phyloP scores from a whole-genome alignment of 1,139 yeast genomes.

The Suhomyces bolitotheri region DNA sequence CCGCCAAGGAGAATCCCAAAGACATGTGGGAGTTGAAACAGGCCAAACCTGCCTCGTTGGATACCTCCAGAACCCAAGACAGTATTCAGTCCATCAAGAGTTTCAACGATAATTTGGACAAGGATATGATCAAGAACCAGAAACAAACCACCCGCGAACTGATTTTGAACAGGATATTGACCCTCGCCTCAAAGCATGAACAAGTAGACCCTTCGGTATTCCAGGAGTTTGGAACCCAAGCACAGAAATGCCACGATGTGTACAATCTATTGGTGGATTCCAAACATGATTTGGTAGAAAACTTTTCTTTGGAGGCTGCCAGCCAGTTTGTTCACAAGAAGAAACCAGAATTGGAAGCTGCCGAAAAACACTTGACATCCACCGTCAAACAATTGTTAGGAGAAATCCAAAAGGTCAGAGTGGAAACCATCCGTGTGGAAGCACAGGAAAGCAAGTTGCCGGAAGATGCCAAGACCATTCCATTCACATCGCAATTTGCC shows the following conservation, averaged over 20 bases:
- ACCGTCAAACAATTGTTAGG: conserved; percentile 55
- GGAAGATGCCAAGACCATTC: conserved; percentile 31
- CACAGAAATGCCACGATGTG: conserved; percentile 34
- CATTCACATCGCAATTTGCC: conserved; percentile 61
- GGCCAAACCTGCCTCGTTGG: conserved; percentile 43
- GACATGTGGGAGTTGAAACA: conserved; percentile 58
- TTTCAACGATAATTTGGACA: conserved; percentile 30
- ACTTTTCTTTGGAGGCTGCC: conserved; percentile 21
- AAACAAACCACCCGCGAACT: conserved; percentile 44
- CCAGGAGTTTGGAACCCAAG: conserved; percentile 23
- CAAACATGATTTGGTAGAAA: conserved; percentile 29
- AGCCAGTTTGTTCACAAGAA: conserved; percentile 32
- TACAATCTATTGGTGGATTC: conserved; percentile 30
- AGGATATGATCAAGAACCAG: conserved; percentile 41
- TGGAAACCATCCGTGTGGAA: conserved; percentile 49
- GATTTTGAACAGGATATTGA: conserved; percentile 45
- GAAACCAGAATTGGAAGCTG: conserved; percentile 36
- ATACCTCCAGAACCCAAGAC: conserved; percentile 21
- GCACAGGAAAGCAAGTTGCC: conserved; percentile 29
- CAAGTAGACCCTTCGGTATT: conserved; percentile 27
- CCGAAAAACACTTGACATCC: conserved; percentile 43
- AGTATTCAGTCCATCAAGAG: conserved; percentile 19
- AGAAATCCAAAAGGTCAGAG: conserved; percentile 52
- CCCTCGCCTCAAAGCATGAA: conserved; percentile 24
- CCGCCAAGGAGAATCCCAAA: conserved; percentile 59